Conservation (phyloP, 345 rosid species). For the Syzygium jambos region DNA sequence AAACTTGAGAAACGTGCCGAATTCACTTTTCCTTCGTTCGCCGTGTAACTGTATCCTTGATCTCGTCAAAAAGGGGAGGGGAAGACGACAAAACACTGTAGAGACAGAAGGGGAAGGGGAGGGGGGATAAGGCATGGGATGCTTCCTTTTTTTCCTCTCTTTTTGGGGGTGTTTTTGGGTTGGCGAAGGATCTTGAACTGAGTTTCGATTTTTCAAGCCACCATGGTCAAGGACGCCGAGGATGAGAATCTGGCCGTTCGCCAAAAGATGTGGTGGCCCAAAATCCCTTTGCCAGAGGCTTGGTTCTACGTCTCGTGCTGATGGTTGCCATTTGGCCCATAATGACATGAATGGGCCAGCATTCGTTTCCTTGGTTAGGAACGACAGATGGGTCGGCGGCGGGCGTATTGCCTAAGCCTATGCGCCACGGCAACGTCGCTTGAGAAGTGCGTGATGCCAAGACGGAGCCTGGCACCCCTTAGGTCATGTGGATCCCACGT, state of each 20-base stretch:
- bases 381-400: background rate
- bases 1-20: background rate
- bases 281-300: background rate
- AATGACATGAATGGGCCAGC: background rate
- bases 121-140: background rate
- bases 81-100: background rate
- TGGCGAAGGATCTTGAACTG: background rate
- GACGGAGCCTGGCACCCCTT: background rate
- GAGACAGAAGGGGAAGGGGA: no score
- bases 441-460: background rate
- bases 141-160: background rate
- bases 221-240: background rate
- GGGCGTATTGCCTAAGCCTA: background rate
- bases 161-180: background rate
- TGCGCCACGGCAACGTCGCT: background rate
- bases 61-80: background rate
- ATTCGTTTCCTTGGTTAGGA: background rate
- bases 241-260: background rate
- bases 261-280: background rate
- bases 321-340: background rate
- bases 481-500: background rate
- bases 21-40: background rate
- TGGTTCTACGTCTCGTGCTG: background rate
- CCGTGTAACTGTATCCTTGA: background rate
- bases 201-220: background rate